Evolutionary conservation across 228 moss, liverwort and hornwort genomes (phyloP), one percentile per base, ranked within the genome.

Genomic region (Sphagnum fallax): DNA sequence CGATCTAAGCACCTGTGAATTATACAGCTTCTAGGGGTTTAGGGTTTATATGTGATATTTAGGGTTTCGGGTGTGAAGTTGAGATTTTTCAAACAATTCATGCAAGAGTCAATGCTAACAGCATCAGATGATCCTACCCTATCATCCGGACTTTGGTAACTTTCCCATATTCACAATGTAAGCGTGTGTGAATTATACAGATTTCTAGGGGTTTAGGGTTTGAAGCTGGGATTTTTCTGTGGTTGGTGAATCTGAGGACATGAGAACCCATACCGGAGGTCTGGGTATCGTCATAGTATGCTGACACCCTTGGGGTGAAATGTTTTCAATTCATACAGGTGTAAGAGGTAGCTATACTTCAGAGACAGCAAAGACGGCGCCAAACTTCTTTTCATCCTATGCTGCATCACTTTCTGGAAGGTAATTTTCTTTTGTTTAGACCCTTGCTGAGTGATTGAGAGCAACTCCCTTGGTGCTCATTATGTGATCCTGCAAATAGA

Each of bases 121-220:
- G 86, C 88, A 71, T 68, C 91, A 67, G 76, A 90, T 73, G 91
- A n/a, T 71, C 74, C 90, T 63, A 78, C 82, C 49, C 90, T 32
- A 88, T 53, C 76, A 88, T 72, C 74, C 70, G 69, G 90, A 87
- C 50, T 82, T 81, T 75, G 91, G 94, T 94, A 76, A 48, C 88
- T 77, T 10, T 32, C 32, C 32, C 32, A 32, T 32, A 32, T 32
- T 32, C 32, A 32, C 32, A 57, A 4, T 11, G 6, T 52, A 15
- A 4, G n/a, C n/a, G 52, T 67, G 16, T 11, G 47, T 50, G 32
- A 52, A 47, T 4, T 50, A 50, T 16, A 49, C 50, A 6, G 12
- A 49, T 13, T 51, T 51, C 10, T 47, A 49, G n/a, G 16, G 4
- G 10, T 69, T 8, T 58, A 32, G 16, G 18, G 10, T 18, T 6